Conservation (phyloP, 2,329 filamentous ascomycete genomes). For the Bipolaris sorokiniana region DNA sequence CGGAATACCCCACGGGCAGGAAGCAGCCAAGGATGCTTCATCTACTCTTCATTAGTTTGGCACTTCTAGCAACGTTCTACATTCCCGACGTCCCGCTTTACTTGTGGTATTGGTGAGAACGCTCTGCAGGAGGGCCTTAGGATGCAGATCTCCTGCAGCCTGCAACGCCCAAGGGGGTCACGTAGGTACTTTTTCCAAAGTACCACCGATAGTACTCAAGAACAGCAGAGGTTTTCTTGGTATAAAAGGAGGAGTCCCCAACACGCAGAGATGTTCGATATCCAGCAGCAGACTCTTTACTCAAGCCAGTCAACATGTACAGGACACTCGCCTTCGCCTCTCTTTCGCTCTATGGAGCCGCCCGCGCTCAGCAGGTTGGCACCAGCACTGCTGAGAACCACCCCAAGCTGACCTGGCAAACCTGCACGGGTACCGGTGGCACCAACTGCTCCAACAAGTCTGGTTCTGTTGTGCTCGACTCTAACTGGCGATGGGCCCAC, state of each 20-base stretch:
- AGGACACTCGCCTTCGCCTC: conserved; percentile 49
- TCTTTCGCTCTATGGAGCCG: conserved; percentile 49
- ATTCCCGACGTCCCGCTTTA: conserved; percentile 43
- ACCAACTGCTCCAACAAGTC: conserved; percentile 48
- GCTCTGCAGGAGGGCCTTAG: conserved; percentile 8
- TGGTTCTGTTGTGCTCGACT: conserved; percentile 51
- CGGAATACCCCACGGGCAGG: conserved; percentile 41
- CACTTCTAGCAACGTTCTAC: conserved; percentile 25
- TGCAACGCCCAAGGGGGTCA: conserved; percentile 27
- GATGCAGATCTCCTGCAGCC: conserved; percentile 25
- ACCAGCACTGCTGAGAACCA: conserved; percentile 50
- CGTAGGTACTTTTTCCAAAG: conserved; percentile 22
- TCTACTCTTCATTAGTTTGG: conserved; percentile 44
- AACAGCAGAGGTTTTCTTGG: conserved; percentile 21
- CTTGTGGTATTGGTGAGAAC: conserved; percentile 34
- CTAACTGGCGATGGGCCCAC: conserved; percentile 61
- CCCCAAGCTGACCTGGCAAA: conserved; percentile 49
- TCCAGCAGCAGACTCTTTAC: conserved; percentile 34
- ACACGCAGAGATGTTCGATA: conserved; percentile 26
- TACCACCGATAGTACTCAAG: conserved; percentile 17
- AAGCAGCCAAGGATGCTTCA: conserved; percentile 31
- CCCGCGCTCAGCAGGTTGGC: conserved; percentile 52
- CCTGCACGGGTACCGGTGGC: conserved; percentile 50
- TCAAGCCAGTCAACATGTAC: conserved; percentile 47
- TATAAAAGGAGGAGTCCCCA: conserved; percentile 34